A percentile compares a stretch with the other conserved stretches of the same genome.
phyloP scores from a whole-genome alignment of 768 basidiomycete genomes.

The Pisolithus orientalis region DNA sequence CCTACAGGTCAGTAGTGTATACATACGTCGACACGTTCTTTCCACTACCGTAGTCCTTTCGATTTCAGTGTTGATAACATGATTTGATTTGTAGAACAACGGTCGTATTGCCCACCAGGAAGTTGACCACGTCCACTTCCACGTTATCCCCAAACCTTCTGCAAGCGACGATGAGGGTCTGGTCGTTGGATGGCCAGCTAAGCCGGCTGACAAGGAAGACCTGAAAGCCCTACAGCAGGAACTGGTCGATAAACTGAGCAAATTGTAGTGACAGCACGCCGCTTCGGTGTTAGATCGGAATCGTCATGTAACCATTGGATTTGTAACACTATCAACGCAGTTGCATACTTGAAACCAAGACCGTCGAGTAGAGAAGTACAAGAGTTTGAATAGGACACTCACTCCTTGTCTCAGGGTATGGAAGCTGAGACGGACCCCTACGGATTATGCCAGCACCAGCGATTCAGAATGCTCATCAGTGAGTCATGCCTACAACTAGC shows the following conservation, averaged over 20 bases:
- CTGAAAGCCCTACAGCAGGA: constrained; percentile 16
- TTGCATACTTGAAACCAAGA: too few relatives aligned
- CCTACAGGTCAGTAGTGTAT: constrained; percentile 43
- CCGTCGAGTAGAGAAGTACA: too few relatives aligned
- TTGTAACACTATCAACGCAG: too few relatives aligned
- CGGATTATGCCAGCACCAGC: too few relatives aligned
- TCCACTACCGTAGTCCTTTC: not conserved
- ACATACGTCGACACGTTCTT: not conserved
- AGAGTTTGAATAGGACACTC: too few relatives aligned
- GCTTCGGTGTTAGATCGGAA: too few relatives aligned
- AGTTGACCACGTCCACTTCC: constrained; percentile 89
- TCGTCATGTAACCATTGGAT: too few relatives aligned
- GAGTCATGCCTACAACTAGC: too few relatives aligned
- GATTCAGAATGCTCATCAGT: too few relatives aligned
- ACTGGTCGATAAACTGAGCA: constrained; percentile 14
- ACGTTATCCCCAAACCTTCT: constrained; percentile 88
- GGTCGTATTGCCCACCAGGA: constrained; percentile 58
- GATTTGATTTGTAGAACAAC: constrained; percentile 47
- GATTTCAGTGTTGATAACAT: not conserved
- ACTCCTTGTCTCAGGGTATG: too few relatives aligned
- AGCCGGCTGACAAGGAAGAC: constrained; percentile 14
- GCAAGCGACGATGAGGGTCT: constrained; percentile 63
- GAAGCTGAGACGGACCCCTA: too few relatives aligned
- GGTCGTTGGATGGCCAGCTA: constrained; percentile 63
- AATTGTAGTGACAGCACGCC: not conserved